These are phyloP conservation scores for Eleusine indica DNA, from an alignment of 176 grass and related monocot genomes.

Conservation along the genomic window DNA sequence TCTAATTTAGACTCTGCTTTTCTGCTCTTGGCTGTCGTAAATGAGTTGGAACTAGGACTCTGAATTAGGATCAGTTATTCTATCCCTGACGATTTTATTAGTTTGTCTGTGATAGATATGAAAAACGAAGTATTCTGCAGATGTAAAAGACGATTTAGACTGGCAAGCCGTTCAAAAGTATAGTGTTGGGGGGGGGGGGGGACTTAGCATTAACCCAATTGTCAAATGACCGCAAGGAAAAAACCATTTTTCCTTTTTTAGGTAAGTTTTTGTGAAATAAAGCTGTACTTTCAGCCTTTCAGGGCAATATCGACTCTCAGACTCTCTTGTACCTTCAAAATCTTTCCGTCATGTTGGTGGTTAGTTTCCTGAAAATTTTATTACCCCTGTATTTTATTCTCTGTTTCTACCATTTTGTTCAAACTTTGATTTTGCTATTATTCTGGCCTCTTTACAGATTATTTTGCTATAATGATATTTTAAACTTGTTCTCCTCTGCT, in stretches of 20 bases:
- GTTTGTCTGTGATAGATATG: neutral
- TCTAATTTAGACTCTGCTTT: neutral
- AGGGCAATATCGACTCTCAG: neutral
- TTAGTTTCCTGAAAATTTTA: neutral
- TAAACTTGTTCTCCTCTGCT: neutral
- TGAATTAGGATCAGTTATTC: slow-evolving; percentile 13
- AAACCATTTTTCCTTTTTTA: neutral
- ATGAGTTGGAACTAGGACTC: slow-evolving; percentile 7
- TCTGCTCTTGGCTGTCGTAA: neutral
- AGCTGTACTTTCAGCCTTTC: neutral
- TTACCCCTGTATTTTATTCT: neutral
- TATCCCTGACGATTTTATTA: neutral
- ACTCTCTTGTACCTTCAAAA: neutral
- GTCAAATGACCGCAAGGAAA: neutral
- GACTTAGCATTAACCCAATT: neutral
- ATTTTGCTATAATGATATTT: neutral
- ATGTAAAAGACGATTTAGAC: neutral
- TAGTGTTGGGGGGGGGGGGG: neutral
- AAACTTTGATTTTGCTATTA: neutral
- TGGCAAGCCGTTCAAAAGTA: neutral
- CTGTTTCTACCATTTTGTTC: neutral
- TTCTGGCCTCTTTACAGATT: neutral
- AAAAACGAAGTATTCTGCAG: neutral
- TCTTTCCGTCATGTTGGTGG: neutral
- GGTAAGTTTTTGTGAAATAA: neutral